A percentile compares a stretch with the other conserved stretches of the same genome.
Evolutionary conservation across 495 filamentous ascomycete species (phyloP).

Genomic region (Schizothecium vesticola): DNA sequence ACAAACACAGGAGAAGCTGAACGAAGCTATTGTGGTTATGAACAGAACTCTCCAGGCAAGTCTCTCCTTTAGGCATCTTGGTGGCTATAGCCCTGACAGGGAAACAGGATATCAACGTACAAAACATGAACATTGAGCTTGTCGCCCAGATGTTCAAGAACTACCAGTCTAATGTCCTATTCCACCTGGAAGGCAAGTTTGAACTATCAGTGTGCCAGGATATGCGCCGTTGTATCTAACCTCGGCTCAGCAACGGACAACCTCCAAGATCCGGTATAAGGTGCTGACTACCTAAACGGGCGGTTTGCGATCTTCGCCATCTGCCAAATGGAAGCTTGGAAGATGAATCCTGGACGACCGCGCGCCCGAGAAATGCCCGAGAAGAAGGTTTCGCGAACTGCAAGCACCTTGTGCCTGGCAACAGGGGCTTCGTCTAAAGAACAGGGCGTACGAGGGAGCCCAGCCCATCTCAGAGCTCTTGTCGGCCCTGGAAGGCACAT

Average conservation of each 20-base stretch:
- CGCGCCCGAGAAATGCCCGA: too few species aligned
- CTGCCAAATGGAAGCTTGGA: not conserved
- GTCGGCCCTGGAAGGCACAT: not conserved
- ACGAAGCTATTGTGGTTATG: slow-evolving; percentile 85
- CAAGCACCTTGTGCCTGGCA: not conserved
- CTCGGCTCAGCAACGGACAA: slow-evolving; percentile 67
- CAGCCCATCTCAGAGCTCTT: not conserved
- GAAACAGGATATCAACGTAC: slow-evolving; percentile 87
- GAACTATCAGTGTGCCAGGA: not conserved
- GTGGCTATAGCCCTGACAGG: not conserved
- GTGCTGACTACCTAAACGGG: not conserved
- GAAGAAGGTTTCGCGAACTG: not conserved
- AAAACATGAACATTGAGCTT: slow-evolving; percentile 97
- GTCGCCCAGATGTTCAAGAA: slow-evolving; percentile 99
- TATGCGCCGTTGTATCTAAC: not conserved
- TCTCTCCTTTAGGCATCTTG: not conserved
- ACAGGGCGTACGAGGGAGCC: not conserved
- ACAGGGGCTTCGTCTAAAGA: not conserved
- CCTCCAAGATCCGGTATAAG: slow-evolving; percentile 68
- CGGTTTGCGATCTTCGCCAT: not conserved
- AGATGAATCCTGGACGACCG: not conserved
- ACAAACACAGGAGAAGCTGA: slow-evolving; percentile 79
- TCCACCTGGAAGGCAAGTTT: slow-evolving; percentile 84
- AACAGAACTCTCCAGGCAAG: slow-evolving; percentile 83
- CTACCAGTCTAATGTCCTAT: slow-evolving; percentile 95